Conservation (phyloP, 495 filamentous ascomycete species). For the Aspergillus haitiensis region DNA sequence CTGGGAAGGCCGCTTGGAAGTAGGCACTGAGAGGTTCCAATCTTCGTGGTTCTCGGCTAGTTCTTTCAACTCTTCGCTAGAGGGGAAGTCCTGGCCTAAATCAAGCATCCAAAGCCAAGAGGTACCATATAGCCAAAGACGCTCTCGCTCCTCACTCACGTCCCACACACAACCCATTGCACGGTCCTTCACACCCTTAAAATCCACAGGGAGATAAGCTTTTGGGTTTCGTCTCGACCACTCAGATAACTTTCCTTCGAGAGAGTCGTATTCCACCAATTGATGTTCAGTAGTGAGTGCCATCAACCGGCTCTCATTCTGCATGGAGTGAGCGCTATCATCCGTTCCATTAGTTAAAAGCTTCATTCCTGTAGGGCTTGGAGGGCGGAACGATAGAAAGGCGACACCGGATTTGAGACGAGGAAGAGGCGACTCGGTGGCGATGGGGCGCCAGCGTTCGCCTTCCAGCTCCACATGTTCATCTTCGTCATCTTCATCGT, state of each 20-base stretch:
- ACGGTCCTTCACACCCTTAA: slow-evolving; percentile 67
- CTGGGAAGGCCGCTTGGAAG: slow-evolving; percentile 17
- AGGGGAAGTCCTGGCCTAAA: slow-evolving; percentile 66
- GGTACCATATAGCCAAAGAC: slow-evolving; percentile 83
- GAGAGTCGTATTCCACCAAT: slow-evolving; percentile 72
- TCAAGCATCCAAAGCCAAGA: slow-evolving; percentile 95
- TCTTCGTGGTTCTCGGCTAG: slow-evolving; percentile 27
- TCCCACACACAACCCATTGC: slow-evolving; percentile 89
- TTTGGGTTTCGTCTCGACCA: slow-evolving; percentile 87
- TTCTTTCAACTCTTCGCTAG: slow-evolving; percentile 31
- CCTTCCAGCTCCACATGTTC: slow-evolving; percentile 43
- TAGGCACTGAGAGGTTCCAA: slow-evolving; percentile 29
- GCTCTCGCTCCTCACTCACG: slow-evolving; percentile 50
- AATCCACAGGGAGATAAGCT: slow-evolving; percentile 68
- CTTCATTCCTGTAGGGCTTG: slow-evolving; percentile 29
- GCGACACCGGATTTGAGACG: slow-evolving; percentile 68
- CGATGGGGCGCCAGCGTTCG: slow-evolving; percentile 67
- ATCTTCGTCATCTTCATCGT: slow-evolving; percentile 42
- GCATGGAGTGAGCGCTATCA: slow-evolving; percentile 15
- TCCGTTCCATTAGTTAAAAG: slow-evolving; percentile 41
- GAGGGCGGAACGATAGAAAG: slow-evolving; percentile 72
- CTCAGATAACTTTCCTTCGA: slow-evolving; percentile 68
- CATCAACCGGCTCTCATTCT: slow-evolving; percentile 62
- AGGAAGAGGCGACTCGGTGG: slow-evolving; percentile 68
- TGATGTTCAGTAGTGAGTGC: slow-evolving; percentile 74